These are phyloP conservation scores for Curvularia sp. DNA, from an alignment of 2,329 filamentous ascomycete genomes.

Conservation along the genomic window DNA sequence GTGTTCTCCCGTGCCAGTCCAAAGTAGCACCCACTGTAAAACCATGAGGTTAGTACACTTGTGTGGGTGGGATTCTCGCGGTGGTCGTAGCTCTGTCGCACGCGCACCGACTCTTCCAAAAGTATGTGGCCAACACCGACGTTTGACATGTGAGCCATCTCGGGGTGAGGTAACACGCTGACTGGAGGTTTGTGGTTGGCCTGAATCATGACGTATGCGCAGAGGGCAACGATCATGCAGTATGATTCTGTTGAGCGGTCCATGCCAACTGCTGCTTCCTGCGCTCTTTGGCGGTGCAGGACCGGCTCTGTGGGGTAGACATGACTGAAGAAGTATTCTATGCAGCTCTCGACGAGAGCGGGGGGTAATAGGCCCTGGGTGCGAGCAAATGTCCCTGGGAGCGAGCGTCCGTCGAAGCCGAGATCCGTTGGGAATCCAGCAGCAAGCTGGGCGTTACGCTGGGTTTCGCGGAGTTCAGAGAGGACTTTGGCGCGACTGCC, in stretches of 20 bases:
- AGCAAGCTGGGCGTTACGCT: constrained; percentile 54
- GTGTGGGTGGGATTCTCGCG: constrained; percentile 62
- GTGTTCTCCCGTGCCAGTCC: constrained; percentile 67
- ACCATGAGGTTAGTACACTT: constrained; percentile 68
- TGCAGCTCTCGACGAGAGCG: constrained; percentile 60
- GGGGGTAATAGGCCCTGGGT: constrained; percentile 58
- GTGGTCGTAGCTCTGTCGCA: constrained; percentile 64
- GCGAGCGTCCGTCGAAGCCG: constrained; percentile 52
- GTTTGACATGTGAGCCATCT: constrained; percentile 52
- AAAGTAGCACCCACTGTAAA: constrained; percentile 67
- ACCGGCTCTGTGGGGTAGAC: constrained; percentile 71
- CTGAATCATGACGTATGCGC: constrained; percentile 59
- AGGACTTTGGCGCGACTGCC: constrained; percentile 68
- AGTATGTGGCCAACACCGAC: constrained; percentile 61
- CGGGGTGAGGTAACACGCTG: constrained; percentile 56
- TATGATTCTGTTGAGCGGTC: constrained; percentile 63
- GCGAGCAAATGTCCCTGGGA: constrained; percentile 54
- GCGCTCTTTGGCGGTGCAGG: constrained; percentile 59
- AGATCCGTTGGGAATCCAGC: constrained; percentile 49
- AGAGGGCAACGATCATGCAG: constrained; percentile 61
- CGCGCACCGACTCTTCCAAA: constrained; percentile 64
- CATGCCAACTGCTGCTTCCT: constrained; percentile 62
- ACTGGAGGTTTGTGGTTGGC: constrained; percentile 55
- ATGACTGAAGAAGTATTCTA: constrained; percentile 68
- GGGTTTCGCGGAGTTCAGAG: constrained; percentile 64